Percentiles rank a stretch among this genome's conserved stretches.
Conservation (phyloP, 2,329 filamentous ascomycete species). For the Rutstroemia sydowiana region DNA sequence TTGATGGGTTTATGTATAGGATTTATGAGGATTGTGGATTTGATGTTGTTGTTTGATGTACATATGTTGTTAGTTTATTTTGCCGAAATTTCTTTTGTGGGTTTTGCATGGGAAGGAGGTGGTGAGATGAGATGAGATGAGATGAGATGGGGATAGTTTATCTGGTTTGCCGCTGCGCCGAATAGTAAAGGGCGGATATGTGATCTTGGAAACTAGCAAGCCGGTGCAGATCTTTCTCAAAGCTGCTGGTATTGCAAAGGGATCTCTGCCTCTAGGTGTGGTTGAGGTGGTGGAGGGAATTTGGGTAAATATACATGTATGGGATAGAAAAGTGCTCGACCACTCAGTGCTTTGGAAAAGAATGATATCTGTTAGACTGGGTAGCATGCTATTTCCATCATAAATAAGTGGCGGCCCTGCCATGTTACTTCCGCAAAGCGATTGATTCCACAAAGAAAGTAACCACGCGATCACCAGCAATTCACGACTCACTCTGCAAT, state of each 20-base stretch:
- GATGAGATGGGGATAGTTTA: no score
- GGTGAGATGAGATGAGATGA: no score
- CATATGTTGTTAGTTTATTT: no score
- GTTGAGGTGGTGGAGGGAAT: not conserved
- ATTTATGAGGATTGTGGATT: no score
- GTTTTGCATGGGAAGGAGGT: no score
- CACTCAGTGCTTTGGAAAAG: not conserved
- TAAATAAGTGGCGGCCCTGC: not conserved
- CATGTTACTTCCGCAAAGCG: not conserved
- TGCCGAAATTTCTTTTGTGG: no score
- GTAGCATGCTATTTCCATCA: not conserved
- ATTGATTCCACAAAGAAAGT: not conserved
- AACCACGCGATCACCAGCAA: not conserved
- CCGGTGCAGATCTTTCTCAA: not conserved
- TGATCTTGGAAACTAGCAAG: not conserved
- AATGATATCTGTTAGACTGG: not conserved
- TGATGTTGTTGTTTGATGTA: no score
- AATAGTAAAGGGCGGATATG: no score
- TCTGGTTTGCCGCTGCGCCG: no score
- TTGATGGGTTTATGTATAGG: no score
- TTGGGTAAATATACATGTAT: not conserved
- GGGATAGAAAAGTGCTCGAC: no score
- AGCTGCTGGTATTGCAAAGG: not conserved
- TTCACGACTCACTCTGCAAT: not conserved
- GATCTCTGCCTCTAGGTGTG: not conserved